phyloP scores from a whole-genome alignment of 805 yeast genomes.

The Torulaspora microellipsoides region DNA sequence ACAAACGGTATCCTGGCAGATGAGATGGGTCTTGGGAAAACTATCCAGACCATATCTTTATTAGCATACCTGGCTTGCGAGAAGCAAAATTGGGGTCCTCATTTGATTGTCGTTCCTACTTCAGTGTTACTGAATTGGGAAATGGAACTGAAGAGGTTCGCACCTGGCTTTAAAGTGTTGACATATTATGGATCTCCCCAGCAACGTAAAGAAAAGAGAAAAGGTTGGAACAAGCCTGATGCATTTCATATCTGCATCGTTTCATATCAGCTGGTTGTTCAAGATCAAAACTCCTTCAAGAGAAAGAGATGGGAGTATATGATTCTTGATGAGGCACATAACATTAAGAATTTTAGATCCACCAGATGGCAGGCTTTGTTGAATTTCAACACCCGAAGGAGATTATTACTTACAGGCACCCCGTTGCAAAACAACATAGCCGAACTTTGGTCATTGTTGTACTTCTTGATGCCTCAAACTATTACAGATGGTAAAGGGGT shows the following conservation, averaged over 20 bases:
- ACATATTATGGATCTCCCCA: slow-evolving; percentile 97
- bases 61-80: slow-evolving; percentile 87
- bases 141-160: slow-evolving; percentile 97
- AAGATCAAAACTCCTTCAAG: slow-evolving; percentile 90
- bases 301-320: slow-evolving; percentile 93
- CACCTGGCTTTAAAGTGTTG: slow-evolving; percentile 93
- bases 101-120: slow-evolving; percentile 93
- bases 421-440: slow-evolving; percentile 93
- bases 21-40: slow-evolving; percentile 98
- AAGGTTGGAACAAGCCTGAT: slow-evolving; percentile 96
- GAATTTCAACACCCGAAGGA: slow-evolving; percentile 87
- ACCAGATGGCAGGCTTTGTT: slow-evolving; percentile 95
- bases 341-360: slow-evolving; percentile 92
- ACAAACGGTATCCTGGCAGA: slow-evolving; percentile 98
- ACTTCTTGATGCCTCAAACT: slow-evolving; percentile 90
- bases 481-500: slow-evolving; percentile 43
- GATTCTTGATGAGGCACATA: slow-evolving; percentile 98
- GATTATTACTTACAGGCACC: slow-evolving; percentile 90
- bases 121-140: slow-evolving; percentile 98
- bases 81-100: slow-evolving; percentile 97
- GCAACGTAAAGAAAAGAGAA: slow-evolving; percentile 90
- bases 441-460: slow-evolving; percentile 93
- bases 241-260: slow-evolving; percentile 96
- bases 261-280: slow-evolving; percentile 94
- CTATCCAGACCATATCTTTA: slow-evolving; percentile 90